These are phyloP conservation scores for Blumeriella jaapii DNA, from an alignment of 2,329 filamentous ascomycete species.

Conservation along the genomic window DNA sequence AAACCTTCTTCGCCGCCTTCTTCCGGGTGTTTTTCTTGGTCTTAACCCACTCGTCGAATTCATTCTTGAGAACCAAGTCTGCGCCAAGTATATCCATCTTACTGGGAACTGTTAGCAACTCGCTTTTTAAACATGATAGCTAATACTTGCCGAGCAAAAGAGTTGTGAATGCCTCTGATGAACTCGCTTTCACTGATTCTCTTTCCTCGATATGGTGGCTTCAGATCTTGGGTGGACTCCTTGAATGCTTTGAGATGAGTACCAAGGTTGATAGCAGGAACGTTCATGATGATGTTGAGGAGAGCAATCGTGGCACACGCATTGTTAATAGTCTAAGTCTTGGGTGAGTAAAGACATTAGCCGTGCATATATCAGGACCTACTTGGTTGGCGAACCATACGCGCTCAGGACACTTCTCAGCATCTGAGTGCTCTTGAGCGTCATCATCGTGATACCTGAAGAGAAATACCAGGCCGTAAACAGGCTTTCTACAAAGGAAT, in stretches of 20 bases:
- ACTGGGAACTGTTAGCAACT: conserved; percentile 31
- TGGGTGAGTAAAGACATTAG: not conserved
- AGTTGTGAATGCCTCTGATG: conserved; percentile 77
- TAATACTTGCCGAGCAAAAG: conserved; percentile 54
- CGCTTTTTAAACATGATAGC: not conserved
- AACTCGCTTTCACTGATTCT: conserved; percentile 62
- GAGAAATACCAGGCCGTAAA: conserved; percentile 81
- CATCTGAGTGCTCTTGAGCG: conserved; percentile 36
- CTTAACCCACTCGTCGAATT: conserved; percentile 27
- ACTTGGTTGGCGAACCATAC: conserved; percentile 96
- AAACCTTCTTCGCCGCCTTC: conserved; percentile 26
- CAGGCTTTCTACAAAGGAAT: conserved; percentile 46
- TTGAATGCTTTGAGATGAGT: conserved; percentile 63
- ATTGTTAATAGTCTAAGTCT: conserved; percentile 58
- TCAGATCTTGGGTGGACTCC: conserved; percentile 53
- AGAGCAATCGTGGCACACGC: conserved; percentile 88
- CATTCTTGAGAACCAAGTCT: conserved; percentile 53
- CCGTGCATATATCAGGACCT: conserved; percentile 15
- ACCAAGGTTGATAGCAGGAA: conserved; percentile 53
- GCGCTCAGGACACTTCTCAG: conserved; percentile 44
- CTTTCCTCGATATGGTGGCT: conserved; percentile 64
- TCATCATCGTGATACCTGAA: conserved; percentile 54
- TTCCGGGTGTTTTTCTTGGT: conserved; percentile 24
- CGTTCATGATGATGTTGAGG: conserved; percentile 89
- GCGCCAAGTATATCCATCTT: conserved; percentile 66